Base-by-base conservation (phyloP, 2,329 filamentous ascomycete species). In the Aspergillus calidoustus region DNA sequence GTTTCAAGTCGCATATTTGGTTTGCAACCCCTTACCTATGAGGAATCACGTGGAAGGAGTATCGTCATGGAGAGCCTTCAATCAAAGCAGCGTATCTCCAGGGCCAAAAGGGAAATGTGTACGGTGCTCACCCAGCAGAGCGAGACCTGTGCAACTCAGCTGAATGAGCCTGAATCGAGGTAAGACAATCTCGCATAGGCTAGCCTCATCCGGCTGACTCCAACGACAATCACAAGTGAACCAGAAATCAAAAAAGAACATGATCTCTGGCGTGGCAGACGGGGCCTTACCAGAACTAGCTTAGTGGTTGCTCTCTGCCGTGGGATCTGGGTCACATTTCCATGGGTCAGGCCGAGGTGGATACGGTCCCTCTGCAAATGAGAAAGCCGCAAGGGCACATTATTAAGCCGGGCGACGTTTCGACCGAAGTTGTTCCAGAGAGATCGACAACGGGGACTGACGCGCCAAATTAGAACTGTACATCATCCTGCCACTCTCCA, bases 381-480 rank as follows among this genome's bases (percentile, higher is more conserved):
- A 55, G 43, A 15, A 25, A 3, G 34, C 8, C 9, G 34, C 34
- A 41, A 15, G 34, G 8, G 34, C 34, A 15, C 13, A n/a, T 56
- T 31, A 43, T 56, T 31, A 43, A n/a, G 41, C 50, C 31, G 54
- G 54, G 46, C 19, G 23, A 43, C 23, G 46, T 17, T 44, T 52
- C 56, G 17, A 58, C 57, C 57, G 49, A 59, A 53, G 11, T 49
- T 56, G 46, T 44, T 53, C 47, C 52, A 53, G n/a, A 57, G 54
- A 38, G 63, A 67, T 67, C 65, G 63, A 67, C 65, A 67, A 61
- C 34, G 56, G 57, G 61, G 60, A 64, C 62, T 66, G 65, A 54
- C 60, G 59, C 56, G 25, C 61, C 54, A 50, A 53, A 61, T 59
- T 55, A 48, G 55, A 31, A 34, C 48, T 47, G 53, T 53, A 43